Conservation (phyloP, 2,329 filamentous ascomycete species). For the Penicillium sp. region DNA sequence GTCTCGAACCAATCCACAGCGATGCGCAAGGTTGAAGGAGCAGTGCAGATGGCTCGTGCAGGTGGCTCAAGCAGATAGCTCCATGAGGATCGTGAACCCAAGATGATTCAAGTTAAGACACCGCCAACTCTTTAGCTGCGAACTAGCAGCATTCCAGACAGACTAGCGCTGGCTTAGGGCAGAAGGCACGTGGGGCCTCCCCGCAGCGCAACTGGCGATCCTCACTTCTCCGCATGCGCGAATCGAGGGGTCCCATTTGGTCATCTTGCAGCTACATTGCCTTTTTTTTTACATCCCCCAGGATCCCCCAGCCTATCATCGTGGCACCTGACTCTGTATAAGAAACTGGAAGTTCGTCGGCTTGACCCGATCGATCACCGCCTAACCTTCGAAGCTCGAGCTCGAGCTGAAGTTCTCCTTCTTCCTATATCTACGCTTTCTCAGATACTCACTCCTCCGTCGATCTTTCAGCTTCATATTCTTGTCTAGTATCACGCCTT, state of each 20-base stretch:
- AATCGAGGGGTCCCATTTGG: constrained; percentile 5
- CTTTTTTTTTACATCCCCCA: neutral
- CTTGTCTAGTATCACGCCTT: constrained; percentile 2
- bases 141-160: too few species aligned
- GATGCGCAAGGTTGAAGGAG: neutral
- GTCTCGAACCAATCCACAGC: neutral
- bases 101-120: too few species aligned
- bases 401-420: too few species aligned
- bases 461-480: neutral
- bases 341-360: neutral
- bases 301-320: neutral
- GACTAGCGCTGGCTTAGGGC: neutral
- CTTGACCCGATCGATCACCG: neutral
- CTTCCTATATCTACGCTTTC: neutral
- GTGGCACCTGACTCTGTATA: neutral
- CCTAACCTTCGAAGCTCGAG: neutral
- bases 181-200: neutral
- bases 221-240: neutral
- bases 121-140: too few species aligned
- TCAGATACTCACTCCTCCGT: neutral
- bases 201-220: constrained; percentile 1
- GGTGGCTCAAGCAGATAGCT: too few species aligned
- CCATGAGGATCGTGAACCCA: too few species aligned
- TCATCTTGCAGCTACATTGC: neutral
- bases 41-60: neutral